Evolutionary conservation across 495 filamentous ascomycete genomes (phyloP).

Genomic region (Corynascus novoguineensis): DNA sequence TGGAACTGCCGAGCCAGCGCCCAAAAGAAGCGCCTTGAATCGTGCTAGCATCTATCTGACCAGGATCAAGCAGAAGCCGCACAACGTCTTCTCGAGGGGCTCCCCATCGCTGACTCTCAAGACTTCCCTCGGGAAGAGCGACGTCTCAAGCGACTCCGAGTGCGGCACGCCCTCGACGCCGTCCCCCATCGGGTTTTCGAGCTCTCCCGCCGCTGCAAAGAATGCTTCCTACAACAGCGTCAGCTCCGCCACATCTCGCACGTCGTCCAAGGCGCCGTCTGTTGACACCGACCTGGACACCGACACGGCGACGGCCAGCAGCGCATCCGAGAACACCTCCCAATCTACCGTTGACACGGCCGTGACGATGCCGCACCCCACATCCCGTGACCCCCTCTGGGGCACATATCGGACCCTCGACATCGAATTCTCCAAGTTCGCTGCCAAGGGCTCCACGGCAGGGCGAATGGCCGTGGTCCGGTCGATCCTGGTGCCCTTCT

Average conservation of each 20-base stretch:
- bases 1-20: constrained; percentile 26
- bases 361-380: constrained; percentile 41
- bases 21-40: constrained; percentile 24
- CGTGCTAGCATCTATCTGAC: constrained; percentile 37
- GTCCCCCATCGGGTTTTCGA: neutral
- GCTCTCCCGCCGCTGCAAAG: constrained; percentile 7
- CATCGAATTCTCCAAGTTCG: constrained; percentile 77
- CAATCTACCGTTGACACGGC: constrained; percentile 41
- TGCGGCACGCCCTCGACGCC: constrained; percentile 7
- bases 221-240: constrained; percentile 22
- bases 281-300: constrained; percentile 21
- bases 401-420: constrained; percentile 75
- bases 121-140: constrained; percentile 27
- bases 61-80: constrained; percentile 39
- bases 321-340: constrained; percentile 56
- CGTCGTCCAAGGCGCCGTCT: constrained; percentile 42
- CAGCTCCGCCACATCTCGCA: constrained; percentile 43
- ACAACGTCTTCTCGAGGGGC: constrained; percentile 33
- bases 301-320: constrained; percentile 45
- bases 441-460: constrained; percentile 62
- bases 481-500: constrained; percentile 73
- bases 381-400: constrained; percentile 81
- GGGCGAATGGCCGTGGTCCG: constrained; percentile 78
- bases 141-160: constrained; percentile 14
- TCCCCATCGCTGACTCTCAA: constrained; percentile 20